Percentiles rank a stretch among this genome's conserved stretches.
These are phyloP conservation scores for Aspergillus ochraceoroseus DNA, from an alignment of 2,329 filamentous ascomycete genomes.

Conservation along the genomic window DNA sequence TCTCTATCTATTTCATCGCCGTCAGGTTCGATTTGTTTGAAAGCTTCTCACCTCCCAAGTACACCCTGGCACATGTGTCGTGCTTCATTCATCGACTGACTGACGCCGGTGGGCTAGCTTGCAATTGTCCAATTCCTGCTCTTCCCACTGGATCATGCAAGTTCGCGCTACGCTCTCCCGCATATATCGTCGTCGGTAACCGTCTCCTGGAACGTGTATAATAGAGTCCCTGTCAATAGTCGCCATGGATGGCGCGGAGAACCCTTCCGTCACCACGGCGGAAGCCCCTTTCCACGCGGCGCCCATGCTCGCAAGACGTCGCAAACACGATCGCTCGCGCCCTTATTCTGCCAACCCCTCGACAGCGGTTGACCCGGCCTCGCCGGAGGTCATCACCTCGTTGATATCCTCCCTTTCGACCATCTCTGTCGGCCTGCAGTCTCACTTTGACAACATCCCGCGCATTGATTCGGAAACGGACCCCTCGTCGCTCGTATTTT, in stretches of 20 bases:
- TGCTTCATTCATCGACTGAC: constrained; percentile 20
- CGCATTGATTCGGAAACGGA: constrained; percentile 41
- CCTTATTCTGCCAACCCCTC: constrained; percentile 29
- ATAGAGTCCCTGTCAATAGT: constrained; percentile 24
- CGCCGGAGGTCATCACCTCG: constrained; percentile 52
- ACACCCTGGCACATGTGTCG: constrained; percentile 19
- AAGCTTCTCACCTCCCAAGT: too few relatives aligned
- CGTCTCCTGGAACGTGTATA: constrained; percentile 12
- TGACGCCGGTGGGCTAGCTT: constrained; percentile 17
- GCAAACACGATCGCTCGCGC: constrained; percentile 41
- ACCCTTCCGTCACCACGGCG: constrained; percentile 20
- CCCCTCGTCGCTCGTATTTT: constrained; percentile 32
- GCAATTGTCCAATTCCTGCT: constrained; percentile 15
- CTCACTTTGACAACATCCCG: constrained; percentile 61
- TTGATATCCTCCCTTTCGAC: constrained; percentile 59
- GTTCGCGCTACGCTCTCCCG: constrained; percentile 21
- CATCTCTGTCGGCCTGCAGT: constrained; percentile 59
- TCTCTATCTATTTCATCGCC: too few relatives aligned
- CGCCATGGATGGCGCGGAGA: constrained; percentile 31
- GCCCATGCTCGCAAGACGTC: constrained; percentile 41
- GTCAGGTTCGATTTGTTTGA: too few relatives aligned
- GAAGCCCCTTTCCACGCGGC: constrained; percentile 27
- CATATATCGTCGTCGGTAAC: constrained; percentile 24
- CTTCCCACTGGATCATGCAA: constrained; percentile 30
- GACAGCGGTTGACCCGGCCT: constrained; percentile 40